Percentiles rank a stretch among this genome's conserved stretches.
Conservation (phyloP, 257 asterid genomes). For the Salvia hispanica region DNA sequence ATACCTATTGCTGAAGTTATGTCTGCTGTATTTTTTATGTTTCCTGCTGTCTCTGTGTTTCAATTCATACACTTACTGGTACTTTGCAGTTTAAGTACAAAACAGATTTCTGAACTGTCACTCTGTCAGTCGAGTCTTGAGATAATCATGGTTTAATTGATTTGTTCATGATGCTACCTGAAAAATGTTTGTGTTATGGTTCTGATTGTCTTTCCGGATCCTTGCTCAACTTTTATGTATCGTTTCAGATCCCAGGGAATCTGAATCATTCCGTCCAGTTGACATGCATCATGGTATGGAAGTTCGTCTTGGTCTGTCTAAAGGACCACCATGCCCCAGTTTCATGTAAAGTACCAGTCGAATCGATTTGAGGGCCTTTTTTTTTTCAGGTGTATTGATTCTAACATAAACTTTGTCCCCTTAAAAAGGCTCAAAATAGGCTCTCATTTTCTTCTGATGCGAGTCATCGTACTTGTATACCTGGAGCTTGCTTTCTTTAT, state of each 20-base stretch:
- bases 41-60: neutral
- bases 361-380: slow-evolving; percentile 17
- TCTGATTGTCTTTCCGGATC: neutral
- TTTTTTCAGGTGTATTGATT: slow-evolving; percentile 16
- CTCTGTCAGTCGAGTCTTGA: neutral
- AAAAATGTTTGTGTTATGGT: neutral
- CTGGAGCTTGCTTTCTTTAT: too few relatives aligned
- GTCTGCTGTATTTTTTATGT: neutral
- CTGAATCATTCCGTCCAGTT: slow-evolving; percentile 66
- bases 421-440: slow-evolving; percentile 20
- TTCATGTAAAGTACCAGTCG: slow-evolving; percentile 58
- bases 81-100: neutral
- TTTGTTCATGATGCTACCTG: neutral
- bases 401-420: neutral
- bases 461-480: too few relatives aligned
- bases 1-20: neutral
- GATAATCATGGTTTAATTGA: neutral
- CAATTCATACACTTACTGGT: neutral
- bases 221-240: slow-evolving; percentile 6
- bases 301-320: slow-evolving; percentile 83
- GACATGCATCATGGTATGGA: slow-evolving; percentile 96
- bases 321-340: slow-evolving; percentile 82
- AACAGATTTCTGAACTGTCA: neutral
- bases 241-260: slow-evolving; percentile 86
- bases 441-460: neutral